Base-by-base conservation (phyloP, 805 yeast genomes). In the Pichia sporocuriosa region DNA sequence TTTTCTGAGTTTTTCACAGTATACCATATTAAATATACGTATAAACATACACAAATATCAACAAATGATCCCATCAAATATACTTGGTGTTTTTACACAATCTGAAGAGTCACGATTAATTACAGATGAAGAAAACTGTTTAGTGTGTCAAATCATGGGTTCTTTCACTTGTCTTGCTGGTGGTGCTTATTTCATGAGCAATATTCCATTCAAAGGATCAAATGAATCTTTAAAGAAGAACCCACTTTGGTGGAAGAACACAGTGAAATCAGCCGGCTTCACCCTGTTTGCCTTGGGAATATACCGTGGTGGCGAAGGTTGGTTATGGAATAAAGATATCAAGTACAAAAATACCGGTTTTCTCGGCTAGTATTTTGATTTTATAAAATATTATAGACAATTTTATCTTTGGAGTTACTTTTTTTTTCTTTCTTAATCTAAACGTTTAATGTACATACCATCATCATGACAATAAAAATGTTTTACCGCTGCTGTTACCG, bases 401-500 rank as follows among this genome's bases (percentile, higher is more conserved):
- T n/a, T n/a, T n/a, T n/a, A n/a, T n/a, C n/a, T n/a, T n/a, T n/a
- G n/a, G n/a, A n/a, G n/a, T n/a, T n/a, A n/a, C n/a, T n/a, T n/a
- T n/a, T n/a, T n/a, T n/a, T n/a, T n/a, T n/a, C n/a, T n/a, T n/a
- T n/a, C n/a, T n/a, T n/a, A n/a, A n/a, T n/a, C n/a, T n/a, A n/a
- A n/a, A n/a, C n/a, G n/a, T n/a, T n/a, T n/a, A n/a, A n/a, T n/a
- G n/a, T n/a, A n/a, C n/a, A n/a, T n/a, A n/a, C n/a, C n/a, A n/a
- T n/a, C n/a, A n/a, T 6, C 16, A 47, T 4, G 43, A 28, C 56
- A 71, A 84, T 39, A 86, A 58, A 56, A 82, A 85, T 0, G 80
- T 79, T 55, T 89, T 89, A 7, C 97, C 97, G 54, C 94, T 84
- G 17, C 97, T 93, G 45, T 89, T 84, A 9, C 96, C 97, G 1